Base-by-base conservation (phyloP, 352 stramenopile genomes). In the Phytophthora pini region DNA sequence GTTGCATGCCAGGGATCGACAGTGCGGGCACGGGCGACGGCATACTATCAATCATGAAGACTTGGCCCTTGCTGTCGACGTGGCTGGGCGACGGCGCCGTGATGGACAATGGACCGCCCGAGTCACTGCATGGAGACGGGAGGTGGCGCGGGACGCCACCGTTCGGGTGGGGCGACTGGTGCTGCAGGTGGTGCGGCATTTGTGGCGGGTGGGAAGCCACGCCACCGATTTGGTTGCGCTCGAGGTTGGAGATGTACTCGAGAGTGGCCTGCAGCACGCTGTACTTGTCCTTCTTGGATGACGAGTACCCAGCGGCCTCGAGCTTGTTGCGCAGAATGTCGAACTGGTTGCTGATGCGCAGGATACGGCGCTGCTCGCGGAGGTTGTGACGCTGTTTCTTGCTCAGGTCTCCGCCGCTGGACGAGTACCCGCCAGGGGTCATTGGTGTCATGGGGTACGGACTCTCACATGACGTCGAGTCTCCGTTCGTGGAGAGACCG, bases 301-400 rank as follows among this genome's bases (percentile, higher is more conserved):
- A 88, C 36, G 77, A 77, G 68, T 92, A 93, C 27, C 84, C 84
- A 7, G 80, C 86, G 5, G 45, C 71, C 51, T 94, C 86, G 20
- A 94, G 82, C 56, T 92, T 94, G 50, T 76, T 76, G 38, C 84
- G 80, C 38, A 94, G 65, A 27, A 91, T 92, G 59, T 93, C 82
- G 45, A 94, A 93, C 72, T 93, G 86, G 67, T 90, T 92, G 61
- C 82, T 91, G 65, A 94, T 92, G 58, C 86, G 82, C 55, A 93
- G 60, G 59, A 94, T 94, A 10, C 86, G 82, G 1, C 84, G 79
- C 70, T 94, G 84, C 48, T 94, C 86, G 36, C 86, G 82, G 41
- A 94, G 65, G 61, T 94, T 94, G 76, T 94, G 86, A 4, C 84
- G 76, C 76, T 94, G 86, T 56, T 94, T 94, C 75, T 92, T 91